Conservation (phyloP, 139 green algal species). For the Closterium sp. region DNA sequence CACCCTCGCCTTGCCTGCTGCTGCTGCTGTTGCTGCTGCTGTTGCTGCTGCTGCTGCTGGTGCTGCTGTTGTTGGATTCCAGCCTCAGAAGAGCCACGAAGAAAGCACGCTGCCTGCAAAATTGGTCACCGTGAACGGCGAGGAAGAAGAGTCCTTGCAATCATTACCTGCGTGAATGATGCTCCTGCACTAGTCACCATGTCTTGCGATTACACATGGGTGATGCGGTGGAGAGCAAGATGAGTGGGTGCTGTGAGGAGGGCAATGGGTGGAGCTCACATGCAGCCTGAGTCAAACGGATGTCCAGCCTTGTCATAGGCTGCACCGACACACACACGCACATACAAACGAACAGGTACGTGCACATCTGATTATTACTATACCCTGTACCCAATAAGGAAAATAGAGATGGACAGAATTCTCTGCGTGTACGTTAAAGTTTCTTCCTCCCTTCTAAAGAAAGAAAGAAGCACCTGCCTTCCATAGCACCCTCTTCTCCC, state of each 20-base stretch:
- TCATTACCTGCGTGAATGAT: no score
- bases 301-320: neutral
- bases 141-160: no score
- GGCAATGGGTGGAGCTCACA: neutral
- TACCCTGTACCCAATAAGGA: no score
- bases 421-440: no score
- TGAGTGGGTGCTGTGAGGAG: neutral
- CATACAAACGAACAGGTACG: neutral
- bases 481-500: neutral
- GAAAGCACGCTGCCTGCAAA: neutral
- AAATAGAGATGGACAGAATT: no score
- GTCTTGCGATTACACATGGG: no score
- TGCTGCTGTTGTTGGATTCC: neutral
- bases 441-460: neutral
- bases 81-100: neutral
- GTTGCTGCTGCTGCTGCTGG: neutral
- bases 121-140: neutral
- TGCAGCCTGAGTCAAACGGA: neutral
- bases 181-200: no score
- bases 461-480: neutral
- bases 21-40: neutral
- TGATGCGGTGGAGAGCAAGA: neutral
- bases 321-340: neutral
- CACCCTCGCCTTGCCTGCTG: neutral
- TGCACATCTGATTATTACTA: neutral